Base-by-base conservation (phyloP, 106 monocot genomes). In the Allium sativum region DNA sequence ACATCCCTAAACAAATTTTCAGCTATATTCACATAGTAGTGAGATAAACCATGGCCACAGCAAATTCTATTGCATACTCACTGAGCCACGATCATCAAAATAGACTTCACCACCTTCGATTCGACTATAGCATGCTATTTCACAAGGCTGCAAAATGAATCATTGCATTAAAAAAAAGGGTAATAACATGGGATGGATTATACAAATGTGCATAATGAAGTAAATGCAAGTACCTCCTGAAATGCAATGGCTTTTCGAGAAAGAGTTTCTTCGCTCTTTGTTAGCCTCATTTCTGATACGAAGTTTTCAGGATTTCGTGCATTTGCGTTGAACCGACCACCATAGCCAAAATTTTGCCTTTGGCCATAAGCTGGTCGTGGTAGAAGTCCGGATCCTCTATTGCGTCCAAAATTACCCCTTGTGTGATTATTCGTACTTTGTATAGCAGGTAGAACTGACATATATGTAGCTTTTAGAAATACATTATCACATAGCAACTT, bases 211-310 rank as follows among this genome's bases (percentile, higher is more conserved):
- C 19, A 65, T 20, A 66, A 5, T 9, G 42, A 55, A 43, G 15
- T 43, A 58, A 9, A 42, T 18, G 44, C 31, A 13, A 44, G 7
- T 76, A 98, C 98, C 92, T 98, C 85, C 52, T 98, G 98, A 65
- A 92, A 69, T 61, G 74, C 66, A 68, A 98, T 87, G n/a, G 58
- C 45, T 68, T 92, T 98, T 66, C 98, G 73, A 61, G 98, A 84
- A 40, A 98, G 76, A 64, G 98, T 98, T 65, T 98, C 92, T 79
- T 98, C 98, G 74, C 88, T 98, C 73, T 92, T 98, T 17, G 78
- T 88, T 48, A 98, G 82, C 67, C 72, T 92, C 79, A 98, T 70
- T 62, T 92, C 91, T 41, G 92, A 85, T 68, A 92, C 88, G 81
- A 92, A 98, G 8, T 82, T 80, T 59, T 98, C 98, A 66, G 79